Base-by-base conservation (phyloP, 306 rosid species). In the Sesbania bispinosa region DNA sequence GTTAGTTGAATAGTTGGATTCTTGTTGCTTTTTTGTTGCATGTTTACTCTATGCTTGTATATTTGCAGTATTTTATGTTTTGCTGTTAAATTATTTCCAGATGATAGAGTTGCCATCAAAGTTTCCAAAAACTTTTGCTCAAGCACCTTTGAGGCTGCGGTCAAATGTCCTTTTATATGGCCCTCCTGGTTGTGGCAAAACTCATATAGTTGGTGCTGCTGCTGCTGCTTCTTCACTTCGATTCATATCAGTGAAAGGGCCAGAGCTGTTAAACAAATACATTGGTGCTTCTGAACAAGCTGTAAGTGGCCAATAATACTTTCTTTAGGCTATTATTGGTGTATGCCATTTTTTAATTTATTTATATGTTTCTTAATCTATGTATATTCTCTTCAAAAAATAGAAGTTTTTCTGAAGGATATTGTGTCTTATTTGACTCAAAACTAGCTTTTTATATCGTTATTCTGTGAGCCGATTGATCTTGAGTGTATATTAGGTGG, bases 251-350 rank as follows among this genome's bases (percentile, higher is more conserved):
- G 85, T 94, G 47, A 94, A 94, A 75, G 98, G 98, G 67, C 98
- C 97, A 30, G 97, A 94, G 81, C 92, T 90, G 51, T 79, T 94
- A 80, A 94, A 90, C 85, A 94, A 94, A 76, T 94, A 90, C 63
- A 90, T 94, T 70, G 98, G 97, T 75, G 98, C 98, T 80, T 94
- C 98, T 16, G 98, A 94, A 83, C 98, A 90, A 90, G 98, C 98
- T 81, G 98, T 94, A 86, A 87, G 94, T 68, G 29, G 66, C 77
- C 58, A 50, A 59, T 69, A 35, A 43, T 46, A 58, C 41, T 59
- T 82, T 27, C 47, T 39, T 65, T 59, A 21, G 65, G 59, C 46
- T 73, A 46, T 66, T 75, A 41, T 43, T 66, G 21, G 52, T 35
- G 27, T 15, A 27, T 47, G 62, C 13, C 45, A 19, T 69, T 73